These are phyloP conservation scores for Pythium guiyangense DNA, from an alignment of 352 stramenopile genomes.

Conservation along the genomic window DNA sequence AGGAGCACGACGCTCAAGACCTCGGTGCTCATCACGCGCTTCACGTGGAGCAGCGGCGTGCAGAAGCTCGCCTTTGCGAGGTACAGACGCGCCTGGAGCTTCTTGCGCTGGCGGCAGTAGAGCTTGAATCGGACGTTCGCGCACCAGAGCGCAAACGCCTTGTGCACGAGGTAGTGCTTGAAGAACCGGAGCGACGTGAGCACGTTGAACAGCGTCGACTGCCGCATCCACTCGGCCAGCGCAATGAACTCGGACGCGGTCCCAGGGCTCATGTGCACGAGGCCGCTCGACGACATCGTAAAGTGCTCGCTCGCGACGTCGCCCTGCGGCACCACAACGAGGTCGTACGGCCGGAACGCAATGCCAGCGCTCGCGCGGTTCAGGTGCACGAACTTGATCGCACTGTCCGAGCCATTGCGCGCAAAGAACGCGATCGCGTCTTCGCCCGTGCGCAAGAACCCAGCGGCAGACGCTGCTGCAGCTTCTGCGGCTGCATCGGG, in stretches of 20 bases:
- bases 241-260: constrained; percentile 91
- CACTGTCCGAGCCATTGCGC: constrained; percentile 84
- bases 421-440: constrained; percentile 94
- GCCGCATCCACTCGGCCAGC: constrained; percentile 92
- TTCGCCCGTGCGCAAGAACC: constrained; percentile 75
- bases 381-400: constrained; percentile 95
- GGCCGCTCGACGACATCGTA: constrained; percentile 86
- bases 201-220: constrained; percentile 94
- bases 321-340: constrained; percentile 81
- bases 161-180: constrained; percentile 92
- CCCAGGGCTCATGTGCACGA: constrained; percentile 67
- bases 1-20: constrained; percentile 79
- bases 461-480: constrained; percentile 40
- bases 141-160: constrained; percentile 86
- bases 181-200: constrained; percentile 93
- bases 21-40: constrained; percentile 84
- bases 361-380: constrained; percentile 71
- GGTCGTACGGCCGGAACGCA: constrained; percentile 89
- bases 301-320: constrained; percentile 87
- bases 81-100: constrained; percentile 79
- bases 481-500: constrained; percentile 44
- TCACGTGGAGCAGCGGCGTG: constrained; percentile 82
- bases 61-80: constrained; percentile 91
- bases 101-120: constrained; percentile 87
- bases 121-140: constrained; percentile 89